Conservation (phyloP, 257 asterid species). For the Lithospermum erythrorhizon region DNA sequence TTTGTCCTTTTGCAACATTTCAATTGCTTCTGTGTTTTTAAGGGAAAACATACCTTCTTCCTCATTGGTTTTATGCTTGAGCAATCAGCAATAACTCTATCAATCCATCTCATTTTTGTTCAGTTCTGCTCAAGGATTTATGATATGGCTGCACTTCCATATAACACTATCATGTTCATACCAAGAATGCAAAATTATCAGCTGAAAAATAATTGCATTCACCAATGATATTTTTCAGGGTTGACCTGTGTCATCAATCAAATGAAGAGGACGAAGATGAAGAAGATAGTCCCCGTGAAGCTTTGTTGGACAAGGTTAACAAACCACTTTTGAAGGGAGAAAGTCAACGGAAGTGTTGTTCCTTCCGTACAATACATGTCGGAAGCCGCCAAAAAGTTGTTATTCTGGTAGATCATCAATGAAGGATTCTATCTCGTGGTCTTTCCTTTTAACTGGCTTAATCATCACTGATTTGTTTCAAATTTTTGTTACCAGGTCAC, state of each 20-base stretch:
- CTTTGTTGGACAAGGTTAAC: constrained; percentile 53
- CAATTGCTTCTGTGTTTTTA: background rate
- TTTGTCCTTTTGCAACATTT: background rate
- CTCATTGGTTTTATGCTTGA: too few species aligned
- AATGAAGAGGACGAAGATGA: constrained; percentile 84
- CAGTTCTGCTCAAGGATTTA: too few species aligned
- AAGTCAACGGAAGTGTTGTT: constrained; percentile 48
- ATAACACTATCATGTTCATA: background rate
- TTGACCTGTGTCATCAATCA: constrained; percentile 90
- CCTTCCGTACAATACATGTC: constrained; percentile 34
- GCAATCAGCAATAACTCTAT: too few species aligned
- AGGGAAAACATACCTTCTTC: too few species aligned
- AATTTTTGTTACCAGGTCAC: constrained; percentile 49
- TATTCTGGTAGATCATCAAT: constrained; percentile 43
- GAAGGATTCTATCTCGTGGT: background rate
- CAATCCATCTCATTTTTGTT: too few species aligned
- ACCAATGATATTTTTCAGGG: constrained; percentile 39
- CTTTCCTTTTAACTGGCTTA: background rate
- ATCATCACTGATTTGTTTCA: constrained; percentile 5
- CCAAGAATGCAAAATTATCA: background rate
- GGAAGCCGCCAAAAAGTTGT: constrained; percentile 93
- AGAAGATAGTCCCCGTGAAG: constrained; percentile 43
- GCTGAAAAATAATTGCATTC: background rate
- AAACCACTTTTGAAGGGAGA: constrained; percentile 26
- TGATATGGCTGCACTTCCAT: too few species aligned